Conservation (phyloP, 768 basidiomycete genomes). For the Boletus sensibilis region DNA sequence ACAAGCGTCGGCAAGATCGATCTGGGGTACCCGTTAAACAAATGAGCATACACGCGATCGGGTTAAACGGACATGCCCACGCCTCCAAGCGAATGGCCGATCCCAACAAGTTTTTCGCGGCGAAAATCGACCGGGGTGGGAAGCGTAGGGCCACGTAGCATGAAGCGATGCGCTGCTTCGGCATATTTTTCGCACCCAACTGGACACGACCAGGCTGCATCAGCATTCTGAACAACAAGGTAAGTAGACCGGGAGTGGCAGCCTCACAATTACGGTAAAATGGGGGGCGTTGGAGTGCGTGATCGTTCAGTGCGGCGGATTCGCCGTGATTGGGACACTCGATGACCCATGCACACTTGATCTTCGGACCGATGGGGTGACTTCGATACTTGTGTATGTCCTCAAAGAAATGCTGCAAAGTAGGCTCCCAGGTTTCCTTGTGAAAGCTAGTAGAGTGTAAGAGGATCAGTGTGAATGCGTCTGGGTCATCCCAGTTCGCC, state of each 20-base stretch:
- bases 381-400: slow-evolving; percentile 11
- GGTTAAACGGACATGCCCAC: slow-evolving; percentile 51
- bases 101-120: slow-evolving; percentile 52
- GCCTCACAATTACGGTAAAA: slow-evolving; percentile 48
- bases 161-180: slow-evolving; percentile 54
- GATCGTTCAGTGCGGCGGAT: slow-evolving; percentile 53
- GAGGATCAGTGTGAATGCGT: slow-evolving; percentile 56
- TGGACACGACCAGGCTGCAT: slow-evolving; percentile 20
- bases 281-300: slow-evolving; percentile 41
- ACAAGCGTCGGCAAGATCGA: slow-evolving; percentile 51
- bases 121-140: slow-evolving; percentile 48
- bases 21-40: slow-evolving; percentile 32
- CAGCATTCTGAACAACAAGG: not conserved
- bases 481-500: slow-evolving; percentile 34
- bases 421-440: slow-evolving; percentile 73
- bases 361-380: slow-evolving; percentile 1
- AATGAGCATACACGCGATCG: not conserved
- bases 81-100: slow-evolving; percentile 70
- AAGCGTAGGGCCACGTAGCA: slow-evolving; percentile 40
- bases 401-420: slow-evolving; percentile 47
- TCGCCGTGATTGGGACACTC: slow-evolving; percentile 76
- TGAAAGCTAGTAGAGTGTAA: slow-evolving; percentile 73
- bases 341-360: slow-evolving; percentile 55
- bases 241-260: not conserved
- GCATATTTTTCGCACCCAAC: slow-evolving; percentile 69